A percentile compares a stretch with the other conserved stretches of the same genome.
Conservation (phyloP, 257 asterid species). For the Salvia hispanica region DNA sequence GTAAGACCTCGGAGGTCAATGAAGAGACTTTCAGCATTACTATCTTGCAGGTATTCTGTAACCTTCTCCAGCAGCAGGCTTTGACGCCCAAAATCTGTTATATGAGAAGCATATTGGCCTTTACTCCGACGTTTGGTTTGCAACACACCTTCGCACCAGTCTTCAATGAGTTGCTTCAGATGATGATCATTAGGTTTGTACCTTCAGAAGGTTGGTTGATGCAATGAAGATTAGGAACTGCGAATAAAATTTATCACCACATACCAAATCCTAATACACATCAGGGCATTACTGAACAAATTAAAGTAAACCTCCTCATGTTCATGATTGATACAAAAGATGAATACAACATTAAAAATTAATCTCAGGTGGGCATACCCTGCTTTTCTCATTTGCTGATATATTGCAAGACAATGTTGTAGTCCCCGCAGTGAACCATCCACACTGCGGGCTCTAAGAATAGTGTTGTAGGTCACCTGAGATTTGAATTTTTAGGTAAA, state of each 20-base stretch:
- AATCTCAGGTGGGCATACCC: conserved; percentile 57
- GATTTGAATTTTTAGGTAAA: conserved; percentile 28
- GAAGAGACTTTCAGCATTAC: conserved; percentile 59
- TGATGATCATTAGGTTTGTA: conserved; percentile 83
- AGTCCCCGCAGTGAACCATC: conserved; percentile 85
- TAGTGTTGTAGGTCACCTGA: conserved; percentile 89
- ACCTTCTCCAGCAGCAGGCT: conserved; percentile 84
- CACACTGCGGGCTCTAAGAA: conserved; percentile 77
- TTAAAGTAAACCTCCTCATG: conserved; percentile 8
- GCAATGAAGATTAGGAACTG: conserved; percentile 29
- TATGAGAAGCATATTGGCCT: conserved; percentile 36
- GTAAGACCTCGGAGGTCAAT: conserved; percentile 83
- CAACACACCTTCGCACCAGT: conserved; percentile 95
- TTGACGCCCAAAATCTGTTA: conserved; percentile 46
- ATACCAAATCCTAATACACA: neutral
- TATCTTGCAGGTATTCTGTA: conserved; percentile 77
- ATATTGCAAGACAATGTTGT: conserved; percentile 80
- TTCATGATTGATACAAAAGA: conserved; percentile 5
- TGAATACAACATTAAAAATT: conserved; percentile 17
- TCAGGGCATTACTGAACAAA: conserved; percentile 7
- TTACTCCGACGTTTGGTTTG: conserved; percentile 46
- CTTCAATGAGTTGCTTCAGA: conserved; percentile 88
- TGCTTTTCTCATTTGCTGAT: conserved; percentile 92
- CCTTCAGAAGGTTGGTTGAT: conserved; percentile 48
- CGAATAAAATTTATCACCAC: conserved; percentile 5